phyloP scores from a whole-genome alignment of 1,139 yeast species.

The Saccharomyces pastorianus region DNA sequence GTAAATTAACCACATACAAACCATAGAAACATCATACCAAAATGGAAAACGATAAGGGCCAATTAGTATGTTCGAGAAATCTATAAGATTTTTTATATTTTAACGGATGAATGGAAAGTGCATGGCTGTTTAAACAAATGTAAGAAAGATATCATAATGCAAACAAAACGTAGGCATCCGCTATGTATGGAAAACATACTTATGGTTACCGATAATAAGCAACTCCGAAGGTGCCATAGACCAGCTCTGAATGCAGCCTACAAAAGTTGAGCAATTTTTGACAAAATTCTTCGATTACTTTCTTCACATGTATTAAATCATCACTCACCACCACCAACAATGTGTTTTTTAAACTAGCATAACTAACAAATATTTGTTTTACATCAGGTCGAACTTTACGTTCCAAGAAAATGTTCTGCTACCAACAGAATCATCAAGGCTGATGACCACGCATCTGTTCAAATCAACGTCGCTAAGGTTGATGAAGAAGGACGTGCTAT shows the following conservation, averaged over 20 bases:
- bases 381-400: slow-evolving; percentile 94
- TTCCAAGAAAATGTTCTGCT: slow-evolving; percentile 99
- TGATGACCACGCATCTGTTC: slow-evolving; percentile 99
- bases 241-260: background rate
- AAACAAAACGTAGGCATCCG: background rate
- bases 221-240: background rate
- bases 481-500: slow-evolving; percentile 95
- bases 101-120: background rate
- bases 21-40: slow-evolving; percentile 33
- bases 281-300: background rate
- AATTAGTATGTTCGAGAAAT: slow-evolving; percentile 61
- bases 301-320: background rate
- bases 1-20: background rate
- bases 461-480: slow-evolving; percentile 77
- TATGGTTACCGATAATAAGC: background rate
- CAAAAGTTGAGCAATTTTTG: background rate
- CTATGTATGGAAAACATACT: background rate
- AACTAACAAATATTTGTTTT: background rate
- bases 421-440: slow-evolving; percentile 99
- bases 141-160: background rate
- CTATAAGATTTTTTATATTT: background rate
- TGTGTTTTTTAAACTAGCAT: background rate
- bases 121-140: background rate
- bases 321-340: background rate
- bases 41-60: slow-evolving; percentile 99